Evolutionary conservation across 2,329 filamentous ascomycete species (phyloP).

Genomic region (Stenocarpella maydis): DNA sequence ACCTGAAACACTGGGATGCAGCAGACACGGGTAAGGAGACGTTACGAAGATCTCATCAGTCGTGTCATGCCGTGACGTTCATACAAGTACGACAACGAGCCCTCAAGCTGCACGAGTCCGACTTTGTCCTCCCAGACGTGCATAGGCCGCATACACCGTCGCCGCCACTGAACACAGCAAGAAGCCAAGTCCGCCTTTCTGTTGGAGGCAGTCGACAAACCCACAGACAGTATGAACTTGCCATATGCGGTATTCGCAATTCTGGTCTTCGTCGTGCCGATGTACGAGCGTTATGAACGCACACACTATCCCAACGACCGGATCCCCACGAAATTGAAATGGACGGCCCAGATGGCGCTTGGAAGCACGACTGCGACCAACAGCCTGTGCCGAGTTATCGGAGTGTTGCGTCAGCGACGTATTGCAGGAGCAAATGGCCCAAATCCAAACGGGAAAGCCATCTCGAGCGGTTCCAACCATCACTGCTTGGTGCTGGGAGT

Average conservation of each 20-base stretch:
- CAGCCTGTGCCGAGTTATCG: conserved; percentile 12
- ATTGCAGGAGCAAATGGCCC: not conserved
- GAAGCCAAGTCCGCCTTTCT: not conserved
- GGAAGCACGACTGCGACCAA: conserved; percentile 22
- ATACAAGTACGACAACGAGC: conserved; percentile 4
- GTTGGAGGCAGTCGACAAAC: not conserved
- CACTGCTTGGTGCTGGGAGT: conserved; percentile 12
- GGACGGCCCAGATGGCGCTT: conserved; percentile 22
- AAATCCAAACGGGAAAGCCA: not conserved
- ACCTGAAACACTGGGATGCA: conserved; percentile 19
- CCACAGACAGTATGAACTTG: conserved; percentile 6
- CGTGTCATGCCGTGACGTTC: not conserved
- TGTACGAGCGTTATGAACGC: conserved; percentile 27
- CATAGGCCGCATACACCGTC: not conserved
- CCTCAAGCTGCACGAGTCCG: not conserved
- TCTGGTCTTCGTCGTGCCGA: conserved; percentile 10
- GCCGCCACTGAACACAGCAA: not conserved
- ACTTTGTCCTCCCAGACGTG: not conserved
- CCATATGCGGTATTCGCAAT: conserved; percentile 14
- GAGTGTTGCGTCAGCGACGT: conserved; percentile 7
- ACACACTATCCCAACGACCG: conserved; percentile 16
- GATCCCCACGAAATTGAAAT: conserved; percentile 19
- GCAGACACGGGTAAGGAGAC: not conserved
- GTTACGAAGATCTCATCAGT: not conserved
- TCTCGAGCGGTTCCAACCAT: conserved; percentile 9